These are phyloP conservation scores for Helicostylum pulchrum DNA, from an alignment of 192 early-diverging fungal genomes.

Conservation along the genomic window DNA sequence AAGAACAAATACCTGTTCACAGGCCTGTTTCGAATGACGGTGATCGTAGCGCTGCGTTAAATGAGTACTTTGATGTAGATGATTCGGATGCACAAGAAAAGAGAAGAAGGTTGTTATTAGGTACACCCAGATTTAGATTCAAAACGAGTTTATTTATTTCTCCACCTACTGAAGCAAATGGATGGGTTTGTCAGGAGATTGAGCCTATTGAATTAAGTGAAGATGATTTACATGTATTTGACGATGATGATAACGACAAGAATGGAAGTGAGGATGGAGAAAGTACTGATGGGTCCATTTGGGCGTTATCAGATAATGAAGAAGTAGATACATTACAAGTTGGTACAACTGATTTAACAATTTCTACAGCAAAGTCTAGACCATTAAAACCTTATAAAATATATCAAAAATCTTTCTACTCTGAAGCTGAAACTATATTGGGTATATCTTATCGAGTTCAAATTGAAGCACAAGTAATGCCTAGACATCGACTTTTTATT, in stretches of 20 bases:
- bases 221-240: constrained; percentile 1
- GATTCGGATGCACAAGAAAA: constrained; percentile 15
- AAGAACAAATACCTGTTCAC: background rate
- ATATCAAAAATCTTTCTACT: constrained; percentile 24
- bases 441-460: constrained; percentile 24
- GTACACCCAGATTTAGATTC: constrained; percentile 28
- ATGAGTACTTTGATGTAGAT: constrained; percentile 39
- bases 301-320: background rate
- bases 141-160: constrained; percentile 15
- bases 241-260: background rate
- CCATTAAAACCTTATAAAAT: background rate
- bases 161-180: constrained; percentile 11
- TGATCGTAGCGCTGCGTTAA: constrained; percentile 24
- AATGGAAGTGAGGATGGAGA: background rate
- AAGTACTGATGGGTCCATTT: constrained; percentile 3
- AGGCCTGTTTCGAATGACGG: too few species aligned
- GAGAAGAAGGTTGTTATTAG: constrained; percentile 21
- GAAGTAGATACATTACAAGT: background rate
- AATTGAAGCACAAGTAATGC: constrained; percentile 26
- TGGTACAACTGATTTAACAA: background rate
- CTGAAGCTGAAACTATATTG: constrained; percentile 19
- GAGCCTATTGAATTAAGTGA: background rate
- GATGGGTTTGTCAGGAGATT: constrained; percentile 2
- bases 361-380: too few species aligned
- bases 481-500: background rate